These are phyloP conservation scores for Ophiocordyceps camponoti-floridani DNA, from an alignment of 2,329 filamentous ascomycete genomes.

Conservation along the genomic window DNA sequence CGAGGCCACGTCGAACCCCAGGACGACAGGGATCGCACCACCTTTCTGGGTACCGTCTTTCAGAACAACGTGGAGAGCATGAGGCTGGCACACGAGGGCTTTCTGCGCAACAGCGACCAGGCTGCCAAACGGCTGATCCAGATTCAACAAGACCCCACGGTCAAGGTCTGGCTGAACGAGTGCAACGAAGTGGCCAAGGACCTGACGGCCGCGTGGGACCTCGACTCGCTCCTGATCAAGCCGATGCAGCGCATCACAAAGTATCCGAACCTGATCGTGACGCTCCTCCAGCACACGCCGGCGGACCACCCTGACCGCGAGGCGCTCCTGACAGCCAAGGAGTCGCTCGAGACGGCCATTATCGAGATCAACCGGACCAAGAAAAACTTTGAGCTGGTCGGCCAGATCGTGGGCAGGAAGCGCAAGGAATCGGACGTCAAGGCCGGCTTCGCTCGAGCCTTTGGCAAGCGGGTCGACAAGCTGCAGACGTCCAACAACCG, in stretches of 20 bases:
- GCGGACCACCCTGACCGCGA: conserved; percentile 67
- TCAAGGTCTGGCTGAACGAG: conserved; percentile 75
- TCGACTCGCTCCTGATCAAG: conserved; percentile 93
- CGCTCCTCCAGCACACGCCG: conserved; percentile 64
- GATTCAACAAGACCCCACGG: conserved; percentile 45
- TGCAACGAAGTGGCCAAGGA: conserved; percentile 87
- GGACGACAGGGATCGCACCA: conserved; percentile 33
- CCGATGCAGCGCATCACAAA: conserved; percentile 89
- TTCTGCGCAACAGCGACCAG: conserved; percentile 43
- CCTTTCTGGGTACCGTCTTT: conserved; percentile 35
- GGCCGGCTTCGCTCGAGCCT: conserved; percentile 70
- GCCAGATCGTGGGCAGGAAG: conserved; percentile 71
- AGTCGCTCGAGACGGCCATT: conserved; percentile 44
- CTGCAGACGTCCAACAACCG: conserved; percentile 44
- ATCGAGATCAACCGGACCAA: conserved; percentile 90
- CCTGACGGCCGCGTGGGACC: conserved; percentile 81
- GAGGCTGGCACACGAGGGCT: conserved; percentile 42
- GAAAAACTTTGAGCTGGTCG: conserved; percentile 83
- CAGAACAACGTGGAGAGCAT: conserved; percentile 39
- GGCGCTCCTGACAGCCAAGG: conserved; percentile 36
- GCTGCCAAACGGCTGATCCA: conserved; percentile 43
- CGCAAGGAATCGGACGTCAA: conserved; percentile 79
- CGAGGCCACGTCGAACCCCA: conserved; percentile 26
- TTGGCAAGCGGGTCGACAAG: conserved; percentile 78
- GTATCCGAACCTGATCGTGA: conserved; percentile 72